Percentiles rank a stretch among this genome's conserved stretches.
These are phyloP conservation scores for Termitomyces sp. DNA, from an alignment of 768 basidiomycete genomes.

Conservation along the genomic window DNA sequence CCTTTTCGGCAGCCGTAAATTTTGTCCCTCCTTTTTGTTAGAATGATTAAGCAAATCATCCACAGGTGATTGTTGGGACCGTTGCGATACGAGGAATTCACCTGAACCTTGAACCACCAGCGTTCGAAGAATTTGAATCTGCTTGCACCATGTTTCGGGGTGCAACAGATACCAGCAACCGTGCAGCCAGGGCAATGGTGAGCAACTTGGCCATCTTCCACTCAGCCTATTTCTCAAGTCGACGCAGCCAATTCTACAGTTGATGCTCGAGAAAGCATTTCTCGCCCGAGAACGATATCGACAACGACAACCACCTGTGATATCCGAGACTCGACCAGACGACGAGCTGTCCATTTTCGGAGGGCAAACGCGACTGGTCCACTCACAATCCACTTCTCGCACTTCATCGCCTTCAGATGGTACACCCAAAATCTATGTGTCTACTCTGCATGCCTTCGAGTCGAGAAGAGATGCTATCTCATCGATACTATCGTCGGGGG, in stretches of 20 bases:
- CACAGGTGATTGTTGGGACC: slow-evolving; percentile 50
- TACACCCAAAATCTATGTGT: background rate
- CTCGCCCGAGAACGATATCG: slow-evolving; percentile 21
- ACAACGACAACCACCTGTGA: slow-evolving; percentile 15
- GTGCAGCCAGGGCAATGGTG: slow-evolving; percentile 49
- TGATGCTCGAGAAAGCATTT: slow-evolving; percentile 39
- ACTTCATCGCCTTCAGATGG: background rate
- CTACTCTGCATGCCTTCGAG: background rate
- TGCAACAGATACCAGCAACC: slow-evolving; percentile 41
- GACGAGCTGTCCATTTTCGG: slow-evolving; percentile 35
- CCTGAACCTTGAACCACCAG: slow-evolving; percentile 40
- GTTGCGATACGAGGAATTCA: slow-evolving; percentile 44
- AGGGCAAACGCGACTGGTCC: slow-evolving; percentile 27
- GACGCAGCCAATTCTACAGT: slow-evolving; percentile 40
- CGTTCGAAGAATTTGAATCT: slow-evolving; percentile 42
- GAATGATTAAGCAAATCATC: background rate
- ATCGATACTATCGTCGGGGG: background rate
- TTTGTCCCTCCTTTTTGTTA: background rate
- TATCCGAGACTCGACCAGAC: slow-evolving; percentile 15
- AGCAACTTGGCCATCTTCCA: background rate
- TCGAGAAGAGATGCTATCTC: background rate
- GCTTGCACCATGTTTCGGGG: slow-evolving; percentile 41
- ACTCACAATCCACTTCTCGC: background rate
- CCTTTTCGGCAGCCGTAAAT: slow-evolving; percentile 49
- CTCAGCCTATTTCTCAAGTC: background rate